Conservation (phyloP, 352 stramenopile genomes). For the Thraustotheca clavata region DNA sequence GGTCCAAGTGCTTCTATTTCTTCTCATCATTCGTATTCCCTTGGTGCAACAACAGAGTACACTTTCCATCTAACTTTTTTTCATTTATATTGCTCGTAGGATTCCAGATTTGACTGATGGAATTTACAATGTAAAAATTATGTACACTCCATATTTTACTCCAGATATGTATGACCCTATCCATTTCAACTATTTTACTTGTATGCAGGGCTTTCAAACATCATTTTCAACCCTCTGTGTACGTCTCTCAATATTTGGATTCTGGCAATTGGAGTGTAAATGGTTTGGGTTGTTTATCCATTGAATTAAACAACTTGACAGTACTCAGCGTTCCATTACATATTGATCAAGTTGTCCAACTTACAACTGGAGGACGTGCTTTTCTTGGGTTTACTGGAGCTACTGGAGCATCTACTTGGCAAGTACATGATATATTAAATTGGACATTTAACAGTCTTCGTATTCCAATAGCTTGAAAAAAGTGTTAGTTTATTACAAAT, state of each 20-base stretch:
- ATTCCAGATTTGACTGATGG: slow-evolving; percentile 77
- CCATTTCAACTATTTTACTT: slow-evolving; percentile 4
- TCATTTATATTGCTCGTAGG: slow-evolving; percentile 11
- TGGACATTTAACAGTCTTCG: slow-evolving; percentile 60
- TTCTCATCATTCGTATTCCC: slow-evolving; percentile 68
- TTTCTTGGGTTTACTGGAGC: slow-evolving; percentile 90
- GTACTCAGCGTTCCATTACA: slow-evolving; percentile 80
- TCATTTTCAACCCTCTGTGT: slow-evolving; percentile 41
- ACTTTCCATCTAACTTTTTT: neutral
- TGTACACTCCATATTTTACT: slow-evolving; percentile 66
- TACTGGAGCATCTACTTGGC: slow-evolving; percentile 74
- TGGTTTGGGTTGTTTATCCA: slow-evolving; percentile 64
- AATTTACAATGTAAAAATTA: slow-evolving; percentile 51
- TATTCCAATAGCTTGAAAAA: neutral
- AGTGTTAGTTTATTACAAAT: no score
- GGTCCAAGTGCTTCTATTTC: slow-evolving; percentile 29
- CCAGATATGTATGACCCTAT: slow-evolving; percentile 33
- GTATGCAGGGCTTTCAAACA: slow-evolving; percentile 42
- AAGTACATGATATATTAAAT: slow-evolving; percentile 83
- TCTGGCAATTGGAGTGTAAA: slow-evolving; percentile 34
- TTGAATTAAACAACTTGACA: slow-evolving; percentile 85
- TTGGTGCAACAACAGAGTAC: slow-evolving; percentile 46
- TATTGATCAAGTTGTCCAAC: slow-evolving; percentile 63
- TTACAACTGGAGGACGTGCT: slow-evolving; percentile 69
- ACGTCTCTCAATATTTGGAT: slow-evolving; percentile 59